Evolutionary conservation across 305 asterid species (phyloP).

Genomic region (Solanum hybrid): DNA sequence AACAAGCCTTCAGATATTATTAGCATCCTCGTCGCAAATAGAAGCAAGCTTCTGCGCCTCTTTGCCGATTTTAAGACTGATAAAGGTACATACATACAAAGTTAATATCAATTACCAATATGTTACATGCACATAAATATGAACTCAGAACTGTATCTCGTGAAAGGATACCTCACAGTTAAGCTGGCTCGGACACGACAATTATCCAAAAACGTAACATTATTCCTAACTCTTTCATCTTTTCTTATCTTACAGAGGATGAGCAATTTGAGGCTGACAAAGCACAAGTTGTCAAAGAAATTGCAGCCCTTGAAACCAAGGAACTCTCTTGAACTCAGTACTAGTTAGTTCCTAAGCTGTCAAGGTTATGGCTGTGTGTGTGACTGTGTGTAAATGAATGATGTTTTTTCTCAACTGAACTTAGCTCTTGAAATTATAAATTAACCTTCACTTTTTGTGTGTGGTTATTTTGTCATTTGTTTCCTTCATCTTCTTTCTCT

Average conservation of each 20-base stretch:
- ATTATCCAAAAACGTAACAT: neutral
- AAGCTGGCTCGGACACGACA: neutral
- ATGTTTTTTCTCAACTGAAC: neutral
- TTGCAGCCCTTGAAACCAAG: slow-evolving; percentile 78
- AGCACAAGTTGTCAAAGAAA: slow-evolving; percentile 85
- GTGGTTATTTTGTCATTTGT: neutral
- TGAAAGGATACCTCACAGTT: neutral
- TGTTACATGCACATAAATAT: neutral
- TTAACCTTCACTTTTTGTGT: neutral
- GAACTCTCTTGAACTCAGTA: slow-evolving; percentile 19
- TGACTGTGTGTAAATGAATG: neutral
- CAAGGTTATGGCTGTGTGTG: slow-evolving; percentile 18
- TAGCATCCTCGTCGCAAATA: slow-evolving; percentile 68
- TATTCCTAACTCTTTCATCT: neutral
- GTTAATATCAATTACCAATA: neutral
- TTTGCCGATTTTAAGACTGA: slow-evolving; percentile 86
- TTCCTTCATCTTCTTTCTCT: neutral
- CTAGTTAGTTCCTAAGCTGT: slow-evolving; percentile 6
- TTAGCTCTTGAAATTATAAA: neutral
- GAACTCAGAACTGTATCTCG: neutral
- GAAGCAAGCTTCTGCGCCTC: slow-evolving; percentile 93
- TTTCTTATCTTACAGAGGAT: slow-evolving; percentile 51
- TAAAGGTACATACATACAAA: slow-evolving; percentile 32
- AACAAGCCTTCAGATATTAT: slow-evolving; percentile 83
- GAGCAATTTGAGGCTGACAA: slow-evolving; percentile 95